A percentile compares a stretch with the other conserved stretches of the same genome.
Evolutionary conservation across 2,329 filamentous ascomycete genomes (phyloP).

Genomic region (Epichloe elymi): DNA sequence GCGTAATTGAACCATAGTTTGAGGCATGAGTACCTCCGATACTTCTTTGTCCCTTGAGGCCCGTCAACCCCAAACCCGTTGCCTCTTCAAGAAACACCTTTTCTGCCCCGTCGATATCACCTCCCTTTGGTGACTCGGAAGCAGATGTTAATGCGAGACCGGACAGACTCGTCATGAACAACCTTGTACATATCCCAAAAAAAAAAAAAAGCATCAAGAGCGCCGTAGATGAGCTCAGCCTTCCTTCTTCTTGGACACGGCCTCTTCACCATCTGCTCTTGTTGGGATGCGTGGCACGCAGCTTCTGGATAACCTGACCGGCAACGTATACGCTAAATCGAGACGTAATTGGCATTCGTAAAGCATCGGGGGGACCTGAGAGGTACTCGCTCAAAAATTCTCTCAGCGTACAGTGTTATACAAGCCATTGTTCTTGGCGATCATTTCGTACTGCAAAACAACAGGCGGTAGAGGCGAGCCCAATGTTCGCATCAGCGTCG

Average conservation of each 20-base stretch:
- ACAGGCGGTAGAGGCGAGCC: too few species aligned
- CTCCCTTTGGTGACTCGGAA: constrained; percentile 60
- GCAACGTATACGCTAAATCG: too few species aligned
- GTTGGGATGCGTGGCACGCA: neutral
- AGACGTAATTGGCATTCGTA: too few species aligned
- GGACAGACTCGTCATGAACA: constrained; percentile 59
- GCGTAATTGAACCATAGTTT: too few species aligned
- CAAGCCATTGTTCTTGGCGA: too few species aligned
- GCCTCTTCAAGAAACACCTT: constrained; percentile 67
- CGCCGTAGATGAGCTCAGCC: neutral
- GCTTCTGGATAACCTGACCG: neutral
- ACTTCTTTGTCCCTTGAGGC: too few species aligned
- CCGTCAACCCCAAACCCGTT: constrained; percentile 19
- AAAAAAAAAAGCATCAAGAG: neutral
- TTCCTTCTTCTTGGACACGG: neutral
- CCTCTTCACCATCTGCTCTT: neutral
- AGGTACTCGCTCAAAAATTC: too few species aligned
- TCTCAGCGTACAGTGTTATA: too few species aligned
- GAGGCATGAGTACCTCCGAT: too few species aligned
- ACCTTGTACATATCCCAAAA: constrained; percentile 42
- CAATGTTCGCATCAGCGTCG: too few species aligned
- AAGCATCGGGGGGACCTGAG: too few species aligned
- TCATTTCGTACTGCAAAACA: too few species aligned
- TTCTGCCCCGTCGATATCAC: constrained; percentile 55
- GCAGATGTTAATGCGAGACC: constrained; percentile 91